These are phyloP conservation scores for Euphorbia schlechtendalii DNA, from an alignment of 441 rosid species.

Conservation along the genomic window DNA sequence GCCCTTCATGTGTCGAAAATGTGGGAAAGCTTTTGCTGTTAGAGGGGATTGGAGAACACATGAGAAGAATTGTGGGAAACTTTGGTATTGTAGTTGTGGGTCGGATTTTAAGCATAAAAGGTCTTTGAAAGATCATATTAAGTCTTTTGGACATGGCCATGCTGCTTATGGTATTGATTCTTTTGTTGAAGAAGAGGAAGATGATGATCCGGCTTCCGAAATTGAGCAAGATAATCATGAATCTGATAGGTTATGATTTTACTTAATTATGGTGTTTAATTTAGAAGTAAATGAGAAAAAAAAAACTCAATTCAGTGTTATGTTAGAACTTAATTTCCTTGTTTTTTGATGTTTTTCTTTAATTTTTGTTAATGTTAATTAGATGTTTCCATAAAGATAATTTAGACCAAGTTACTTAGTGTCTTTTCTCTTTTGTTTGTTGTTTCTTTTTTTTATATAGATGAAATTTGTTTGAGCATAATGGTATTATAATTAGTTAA, in stretches of 20 bases:
- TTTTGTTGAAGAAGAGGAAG: slow-evolving; percentile 52
- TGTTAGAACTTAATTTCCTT: no score
- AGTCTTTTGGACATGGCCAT: slow-evolving; percentile 83
- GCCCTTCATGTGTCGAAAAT: slow-evolving; percentile 85
- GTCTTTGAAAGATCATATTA: slow-evolving; percentile 88
- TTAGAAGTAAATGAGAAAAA: no score
- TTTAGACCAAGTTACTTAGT: no score
- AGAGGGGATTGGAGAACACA: slow-evolving; percentile 99
- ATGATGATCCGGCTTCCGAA: slow-evolving; percentile 70
- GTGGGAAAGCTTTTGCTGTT: slow-evolving; percentile 89
- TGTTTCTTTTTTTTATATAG: no score
- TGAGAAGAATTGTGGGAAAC: slow-evolving; percentile 96
- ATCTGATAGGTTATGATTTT: slow-evolving; percentile 26
- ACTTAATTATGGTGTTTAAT: slow-evolving; percentile 11
- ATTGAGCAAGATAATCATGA: slow-evolving; percentile 54
- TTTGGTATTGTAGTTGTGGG: slow-evolving; percentile 92
- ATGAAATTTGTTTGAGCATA: no score
- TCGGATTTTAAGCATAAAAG: slow-evolving; percentile 97
- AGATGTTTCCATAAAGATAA: no score
- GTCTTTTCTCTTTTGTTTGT: no score
- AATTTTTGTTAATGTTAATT: no score
- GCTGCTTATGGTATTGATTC: slow-evolving; percentile 58
- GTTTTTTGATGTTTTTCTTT: no score
- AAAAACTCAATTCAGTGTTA: no score
- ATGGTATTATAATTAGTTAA: no score